Evolutionary conservation across 176 grass and related monocot genomes (phyloP).

Genomic region (Dendrocalamus sinicus): DNA sequence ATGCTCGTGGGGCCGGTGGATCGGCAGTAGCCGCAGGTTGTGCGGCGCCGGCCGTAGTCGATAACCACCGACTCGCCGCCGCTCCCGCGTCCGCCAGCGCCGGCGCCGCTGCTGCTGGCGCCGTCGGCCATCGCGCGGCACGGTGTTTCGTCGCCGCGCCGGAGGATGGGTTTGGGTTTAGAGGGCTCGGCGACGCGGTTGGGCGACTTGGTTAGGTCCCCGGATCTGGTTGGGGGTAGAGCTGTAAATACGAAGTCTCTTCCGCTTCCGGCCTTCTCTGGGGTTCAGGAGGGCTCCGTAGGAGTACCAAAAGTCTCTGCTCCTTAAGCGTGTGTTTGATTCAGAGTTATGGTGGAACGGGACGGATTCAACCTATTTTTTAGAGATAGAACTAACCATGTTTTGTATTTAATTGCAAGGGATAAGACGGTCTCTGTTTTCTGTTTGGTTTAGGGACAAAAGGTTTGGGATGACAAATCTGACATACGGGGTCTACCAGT

Average conservation of each 20-base stretch:
- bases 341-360: too few species aligned
- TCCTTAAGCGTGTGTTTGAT: too few species aligned
- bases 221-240: conserved; percentile 47
- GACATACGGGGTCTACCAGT: too few species aligned
- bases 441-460: too few species aligned
- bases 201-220: conserved; percentile 40
- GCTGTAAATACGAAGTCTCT: neutral
- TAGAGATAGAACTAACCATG: too few species aligned
- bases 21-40: conserved; percentile 77
- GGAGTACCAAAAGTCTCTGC: too few species aligned
- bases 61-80: conserved; percentile 64
- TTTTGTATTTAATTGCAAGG: too few species aligned
- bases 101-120: conserved; percentile 63
- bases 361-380: too few species aligned
- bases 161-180: conserved; percentile 24
- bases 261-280: neutral
- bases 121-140: conserved; percentile 61
- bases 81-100: neutral
- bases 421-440: too few species aligned
- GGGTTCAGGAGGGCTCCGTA: neutral
- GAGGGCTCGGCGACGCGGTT: neutral
- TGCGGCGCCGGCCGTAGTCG: conserved; percentile 59
- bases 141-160: conserved; percentile 32
- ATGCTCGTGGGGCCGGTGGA: conserved; percentile 66
- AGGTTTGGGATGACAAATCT: too few species aligned